Percentiles rank a stretch among this genome's conserved stretches.
Conservation (phyloP, 2,329 filamentous ascomycete genomes). For the Aspergillus hiratsukae region DNA sequence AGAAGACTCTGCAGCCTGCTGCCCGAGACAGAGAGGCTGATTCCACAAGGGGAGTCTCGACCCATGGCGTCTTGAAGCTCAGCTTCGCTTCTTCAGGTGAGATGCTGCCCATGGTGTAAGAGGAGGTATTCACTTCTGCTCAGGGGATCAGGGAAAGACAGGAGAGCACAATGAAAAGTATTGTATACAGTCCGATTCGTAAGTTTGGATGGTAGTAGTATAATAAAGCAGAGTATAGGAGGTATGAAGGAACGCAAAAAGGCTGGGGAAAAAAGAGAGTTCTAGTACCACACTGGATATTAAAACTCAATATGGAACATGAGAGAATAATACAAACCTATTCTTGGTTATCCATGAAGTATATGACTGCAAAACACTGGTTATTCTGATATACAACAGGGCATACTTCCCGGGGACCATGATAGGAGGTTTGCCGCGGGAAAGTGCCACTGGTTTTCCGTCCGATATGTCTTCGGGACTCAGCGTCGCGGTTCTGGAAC, state of each 20-base stretch:
- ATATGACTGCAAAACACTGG: slow-evolving; percentile 18
- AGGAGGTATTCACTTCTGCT: not conserved
- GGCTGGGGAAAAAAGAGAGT: not conserved
- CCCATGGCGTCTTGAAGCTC: slow-evolving; percentile 53
- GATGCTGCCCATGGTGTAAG: slow-evolving; percentile 35
- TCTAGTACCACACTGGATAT: not conserved
- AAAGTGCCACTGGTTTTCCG: slow-evolving; percentile 30
- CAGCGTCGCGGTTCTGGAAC: slow-evolving; percentile 20
- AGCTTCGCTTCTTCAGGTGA: slow-evolving; percentile 22
- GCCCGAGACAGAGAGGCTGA: slow-evolving; percentile 62
- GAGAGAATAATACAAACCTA: slow-evolving; percentile 11
- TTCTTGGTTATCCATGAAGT: slow-evolving; percentile 13
- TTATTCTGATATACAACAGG: slow-evolving; percentile 30
- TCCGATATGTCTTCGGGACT: slow-evolving; percentile 18
- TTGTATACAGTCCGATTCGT: not conserved
- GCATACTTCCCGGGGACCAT: slow-evolving; percentile 16
- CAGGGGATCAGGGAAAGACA: not conserved
- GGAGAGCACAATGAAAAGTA: not conserved
- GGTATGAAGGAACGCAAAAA: not conserved
- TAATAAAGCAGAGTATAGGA: not conserved
- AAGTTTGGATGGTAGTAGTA: not conserved
- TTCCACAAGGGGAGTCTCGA: slow-evolving; percentile 66
- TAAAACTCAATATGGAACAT: slow-evolving; percentile 3
- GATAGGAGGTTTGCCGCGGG: slow-evolving; percentile 30
- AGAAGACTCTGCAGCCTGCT: slow-evolving; percentile 74